Percentiles rank a stretch among this genome's conserved stretches.
Conservation (phyloP, 257 asterid species). For the Verbascum thapsus region DNA sequence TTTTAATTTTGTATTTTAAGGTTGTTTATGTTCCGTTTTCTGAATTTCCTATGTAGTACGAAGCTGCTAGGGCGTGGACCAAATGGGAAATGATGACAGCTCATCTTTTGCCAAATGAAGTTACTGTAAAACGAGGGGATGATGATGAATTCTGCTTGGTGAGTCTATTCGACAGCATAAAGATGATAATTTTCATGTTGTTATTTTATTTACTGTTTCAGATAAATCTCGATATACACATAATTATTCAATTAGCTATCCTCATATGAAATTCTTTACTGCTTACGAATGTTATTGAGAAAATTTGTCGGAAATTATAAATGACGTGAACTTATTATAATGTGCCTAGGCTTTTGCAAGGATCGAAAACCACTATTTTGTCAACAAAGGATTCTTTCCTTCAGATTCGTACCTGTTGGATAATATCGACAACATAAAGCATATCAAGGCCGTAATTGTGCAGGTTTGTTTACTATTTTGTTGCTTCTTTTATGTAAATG, state of each 20-base stretch:
- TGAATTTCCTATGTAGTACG: constrained; percentile 54
- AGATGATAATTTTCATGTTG: background rate
- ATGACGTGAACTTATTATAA: constrained; percentile 23
- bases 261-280: constrained; percentile 18
- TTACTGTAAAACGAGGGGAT: constrained; percentile 62
- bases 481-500: background rate
- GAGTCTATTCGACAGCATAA: constrained; percentile 34
- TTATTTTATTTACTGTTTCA: background rate
- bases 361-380: constrained; percentile 97
- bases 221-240: background rate
- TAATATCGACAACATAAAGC: constrained; percentile 81
- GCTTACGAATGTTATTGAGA: constrained; percentile 13
- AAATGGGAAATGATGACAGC: constrained; percentile 99
- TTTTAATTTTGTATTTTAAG: background rate
- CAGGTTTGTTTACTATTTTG: constrained; percentile 57
- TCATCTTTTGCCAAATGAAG: constrained; percentile 88
- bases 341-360: constrained; percentile 87
- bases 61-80: constrained; percentile 98
- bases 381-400: constrained; percentile 84
- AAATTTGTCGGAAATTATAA: background rate
- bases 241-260: background rate
- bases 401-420: constrained; percentile 84
- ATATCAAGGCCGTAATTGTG: constrained; percentile 77
- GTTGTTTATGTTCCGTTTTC: constrained; percentile 12
- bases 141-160: constrained; percentile 93